Conservation (phyloP, 169 alveolate species). For the Plasmodium sp. region DNA sequence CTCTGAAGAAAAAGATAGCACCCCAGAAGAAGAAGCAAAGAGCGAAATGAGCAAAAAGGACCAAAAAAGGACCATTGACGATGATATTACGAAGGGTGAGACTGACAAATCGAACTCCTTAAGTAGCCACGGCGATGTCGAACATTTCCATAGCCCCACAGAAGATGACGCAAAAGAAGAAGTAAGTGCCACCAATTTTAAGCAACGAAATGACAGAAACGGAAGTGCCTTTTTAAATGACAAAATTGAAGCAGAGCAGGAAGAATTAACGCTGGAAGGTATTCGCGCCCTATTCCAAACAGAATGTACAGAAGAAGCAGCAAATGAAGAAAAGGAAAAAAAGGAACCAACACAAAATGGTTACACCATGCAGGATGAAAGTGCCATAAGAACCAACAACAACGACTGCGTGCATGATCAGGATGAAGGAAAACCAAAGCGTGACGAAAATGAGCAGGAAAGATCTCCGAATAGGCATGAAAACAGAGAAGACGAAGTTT, state of each 20-base stretch:
- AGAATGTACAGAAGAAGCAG: neutral
- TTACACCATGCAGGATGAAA: neutral
- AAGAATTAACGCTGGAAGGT: neutral
- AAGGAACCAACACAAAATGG: neutral
- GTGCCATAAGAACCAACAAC: neutral
- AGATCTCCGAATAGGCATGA: neutral
- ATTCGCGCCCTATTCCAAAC: neutral
- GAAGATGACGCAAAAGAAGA: neutral
- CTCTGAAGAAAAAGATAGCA: neutral
- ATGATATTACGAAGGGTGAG: neutral
- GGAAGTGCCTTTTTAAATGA: neutral
- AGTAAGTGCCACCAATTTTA: neutral
- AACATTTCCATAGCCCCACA: neutral
- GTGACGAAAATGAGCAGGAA: neutral
- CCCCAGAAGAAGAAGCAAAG: neutral
- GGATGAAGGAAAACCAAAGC: neutral
- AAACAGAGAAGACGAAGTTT: neutral
- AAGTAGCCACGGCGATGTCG: neutral
- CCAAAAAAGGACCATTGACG: neutral
- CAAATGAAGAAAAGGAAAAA: neutral
- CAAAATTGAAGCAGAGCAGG: neutral
- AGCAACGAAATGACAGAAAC: neutral
- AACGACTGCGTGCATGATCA: neutral
- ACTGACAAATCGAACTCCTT: neutral
- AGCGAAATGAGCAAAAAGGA: neutral